Evolutionary conservation across 129 eudicot genomes (phyloP).

Genomic region (Silybum marianum): DNA sequence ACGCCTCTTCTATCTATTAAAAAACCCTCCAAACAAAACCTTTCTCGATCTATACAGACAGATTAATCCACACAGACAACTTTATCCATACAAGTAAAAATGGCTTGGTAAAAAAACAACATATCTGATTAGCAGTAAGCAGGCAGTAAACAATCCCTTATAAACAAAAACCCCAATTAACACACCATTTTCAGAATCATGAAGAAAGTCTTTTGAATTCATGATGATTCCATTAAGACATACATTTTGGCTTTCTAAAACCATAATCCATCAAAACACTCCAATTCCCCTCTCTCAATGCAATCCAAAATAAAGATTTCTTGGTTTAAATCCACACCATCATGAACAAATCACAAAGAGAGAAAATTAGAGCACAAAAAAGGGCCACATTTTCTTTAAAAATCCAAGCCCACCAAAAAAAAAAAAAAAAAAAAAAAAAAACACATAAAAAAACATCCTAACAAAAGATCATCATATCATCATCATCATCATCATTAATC

Average conservation of each 20-base stretch:
- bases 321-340: conserved; percentile 7
- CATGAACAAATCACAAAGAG: conserved; percentile 32
- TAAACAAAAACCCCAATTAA: neutral
- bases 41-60: too few relatives aligned
- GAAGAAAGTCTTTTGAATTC: conserved; percentile 7
- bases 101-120: neutral
- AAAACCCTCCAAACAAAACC: too few relatives aligned
- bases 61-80: too few relatives aligned
- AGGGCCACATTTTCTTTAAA: conserved; percentile 6
- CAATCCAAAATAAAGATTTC: conserved; percentile 26
- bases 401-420: conserved; percentile 24
- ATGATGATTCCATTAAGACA: conserved; percentile 16
- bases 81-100: too few relatives aligned
- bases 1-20: too few relatives aligned
- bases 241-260: neutral
- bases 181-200: conserved; percentile 1
- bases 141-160: neutral
- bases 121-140: neutral
- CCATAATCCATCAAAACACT: conserved; percentile 18
- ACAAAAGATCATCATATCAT: neutral
- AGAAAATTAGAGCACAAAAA: conserved; percentile 10
- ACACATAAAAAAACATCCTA: conserved; percentile 5
- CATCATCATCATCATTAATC: conserved; percentile 13
- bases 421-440: neutral
- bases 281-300: conserved; percentile 33